Evolutionary conservation across 2,329 filamentous ascomycete species (phyloP), one percentile per base, ranked within the genome.

Genomic region (Colletotrichum sp.): DNA sequence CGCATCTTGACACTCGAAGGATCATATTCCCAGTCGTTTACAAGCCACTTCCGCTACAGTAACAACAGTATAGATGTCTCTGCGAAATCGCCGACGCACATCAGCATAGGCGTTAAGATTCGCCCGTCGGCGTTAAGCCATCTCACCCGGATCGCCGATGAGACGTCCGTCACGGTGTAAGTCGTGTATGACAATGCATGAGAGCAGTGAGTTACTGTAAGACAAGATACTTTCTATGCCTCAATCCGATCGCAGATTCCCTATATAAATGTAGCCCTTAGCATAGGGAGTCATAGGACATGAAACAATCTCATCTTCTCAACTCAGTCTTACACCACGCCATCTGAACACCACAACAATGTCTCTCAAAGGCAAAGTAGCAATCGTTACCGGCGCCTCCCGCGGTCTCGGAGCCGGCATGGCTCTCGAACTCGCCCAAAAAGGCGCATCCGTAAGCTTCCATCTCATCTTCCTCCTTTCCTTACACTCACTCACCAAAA

Each of bases 301-400:
- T 28, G 6, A 6, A 48, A 12, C 2, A 8, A 13, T 12, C 11
- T n/a, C 59, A 61, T 6, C 12, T 5, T 27, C 55, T 22, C 59
- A 25, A 12, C 27, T 32, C 11, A 12, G 13, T n/a, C 27, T 61
- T 11, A 0, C 36, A 48, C 55, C 52, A 39, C 6, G 11, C 2
- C n/a, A 22, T 15, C 19, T 11, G 4, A 15, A 6, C 27, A 68
- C 6, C 48, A 32, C 52, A 39, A 28, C 34, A 28, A 28, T 32
- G 6, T 55, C 75, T 2, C 73, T 77, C 16, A 32, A 63, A 64
- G 77, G 78, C 25, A 80, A 80, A 52, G 74, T 78, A 0, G 79
- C 79, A 32, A 77, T 81, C 8, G 77, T 80, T 15, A 79, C 79
- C 6, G 80, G 80, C 8, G 79, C 79, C 16, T 80, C 79, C 8